Conservation (phyloP, 2,329 filamentous ascomycete species). For the Microcyclospora pomicola region DNA sequence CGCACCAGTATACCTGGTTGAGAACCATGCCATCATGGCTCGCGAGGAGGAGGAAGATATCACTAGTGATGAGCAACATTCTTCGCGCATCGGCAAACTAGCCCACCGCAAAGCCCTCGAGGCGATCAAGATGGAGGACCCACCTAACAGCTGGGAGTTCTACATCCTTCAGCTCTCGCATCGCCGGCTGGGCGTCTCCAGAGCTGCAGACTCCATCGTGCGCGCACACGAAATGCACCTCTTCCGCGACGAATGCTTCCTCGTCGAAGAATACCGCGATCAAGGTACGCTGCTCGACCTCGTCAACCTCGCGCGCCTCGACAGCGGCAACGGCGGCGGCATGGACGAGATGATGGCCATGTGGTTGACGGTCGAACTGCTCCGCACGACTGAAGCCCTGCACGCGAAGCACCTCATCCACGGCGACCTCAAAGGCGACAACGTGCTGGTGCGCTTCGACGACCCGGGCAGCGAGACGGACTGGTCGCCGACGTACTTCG, state of each 20-base stretch:
- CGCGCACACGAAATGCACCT: constrained; percentile 82
- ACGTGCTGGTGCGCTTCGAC: constrained; percentile 79
- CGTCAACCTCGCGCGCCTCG: constrained; percentile 66
- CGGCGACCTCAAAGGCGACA: constrained; percentile 90
- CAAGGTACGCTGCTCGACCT: constrained; percentile 92
- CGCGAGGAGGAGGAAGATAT: constrained; percentile 28
- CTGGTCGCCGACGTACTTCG: constrained; percentile 53
- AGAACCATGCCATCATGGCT: constrained; percentile 36
- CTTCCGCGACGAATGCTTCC: constrained; percentile 77
- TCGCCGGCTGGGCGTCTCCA: constrained; percentile 52
- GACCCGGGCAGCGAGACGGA: constrained; percentile 25
- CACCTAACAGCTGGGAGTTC: constrained; percentile 86
- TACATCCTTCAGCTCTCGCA: constrained; percentile 82
- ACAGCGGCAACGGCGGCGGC: constrained; percentile 44
- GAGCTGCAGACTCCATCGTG: constrained; percentile 65
- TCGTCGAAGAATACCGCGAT: constrained; percentile 74
- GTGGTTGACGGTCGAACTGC: constrained; percentile 87
- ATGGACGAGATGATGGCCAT: constrained; percentile 88
- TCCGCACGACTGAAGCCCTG: constrained; percentile 78
- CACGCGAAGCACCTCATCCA: constrained; percentile 71
- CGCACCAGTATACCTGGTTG: constrained; percentile 85
- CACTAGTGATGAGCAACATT: constrained; percentile 32
- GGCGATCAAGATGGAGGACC: constrained; percentile 88
- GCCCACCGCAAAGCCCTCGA: constrained; percentile 50
- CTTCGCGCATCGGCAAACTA: constrained; percentile 47